A percentile compares a stretch with the other conserved stretches of the same genome.
phyloP scores from a whole-genome alignment of 768 basidiomycete genomes.

The Amylocystis lapponica region DNA sequence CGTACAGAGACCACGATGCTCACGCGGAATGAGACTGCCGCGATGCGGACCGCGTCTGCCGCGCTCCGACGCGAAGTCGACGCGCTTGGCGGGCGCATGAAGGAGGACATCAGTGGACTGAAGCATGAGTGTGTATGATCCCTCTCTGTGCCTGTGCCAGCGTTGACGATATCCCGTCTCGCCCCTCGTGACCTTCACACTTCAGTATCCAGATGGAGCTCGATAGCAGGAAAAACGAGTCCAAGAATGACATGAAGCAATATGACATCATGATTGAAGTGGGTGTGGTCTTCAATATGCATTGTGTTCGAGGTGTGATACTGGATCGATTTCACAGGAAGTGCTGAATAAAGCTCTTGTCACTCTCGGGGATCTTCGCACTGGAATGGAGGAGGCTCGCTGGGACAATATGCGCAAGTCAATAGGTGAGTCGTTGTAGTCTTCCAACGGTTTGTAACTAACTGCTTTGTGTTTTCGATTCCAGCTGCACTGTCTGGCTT shows the following conservation, averaged over 20 bases:
- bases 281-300: slow-evolving; percentile 11
- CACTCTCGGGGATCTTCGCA: slow-evolving; percentile 69
- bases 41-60: slow-evolving; percentile 72
- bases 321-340: slow-evolving; percentile 41
- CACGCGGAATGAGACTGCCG: slow-evolving; percentile 77
- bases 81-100: slow-evolving; percentile 81
- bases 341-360: slow-evolving; percentile 72
- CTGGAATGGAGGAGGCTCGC: slow-evolving; percentile 77
- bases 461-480: background rate
- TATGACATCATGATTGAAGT: slow-evolving; percentile 86
- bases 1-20: slow-evolving; percentile 79
- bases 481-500: slow-evolving; percentile 46
- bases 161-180: slow-evolving; percentile 5
- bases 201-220: slow-evolving; percentile 92
- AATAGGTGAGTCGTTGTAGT: slow-evolving; percentile 52
- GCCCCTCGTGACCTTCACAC: too few species aligned
- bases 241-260: slow-evolving; percentile 74
- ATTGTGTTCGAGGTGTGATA: background rate
- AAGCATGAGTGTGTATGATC: slow-evolving; percentile 78
- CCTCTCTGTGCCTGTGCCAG: background rate
- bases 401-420: slow-evolving; percentile 88
- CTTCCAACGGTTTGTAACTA: too few species aligned
- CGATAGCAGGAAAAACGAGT: slow-evolving; percentile 89
- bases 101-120: slow-evolving; percentile 82
- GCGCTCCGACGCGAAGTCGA: slow-evolving; percentile 86